Evolutionary conservation across 2,329 filamentous ascomycete species (phyloP).

Genomic region (Fusarium domesticum): DNA sequence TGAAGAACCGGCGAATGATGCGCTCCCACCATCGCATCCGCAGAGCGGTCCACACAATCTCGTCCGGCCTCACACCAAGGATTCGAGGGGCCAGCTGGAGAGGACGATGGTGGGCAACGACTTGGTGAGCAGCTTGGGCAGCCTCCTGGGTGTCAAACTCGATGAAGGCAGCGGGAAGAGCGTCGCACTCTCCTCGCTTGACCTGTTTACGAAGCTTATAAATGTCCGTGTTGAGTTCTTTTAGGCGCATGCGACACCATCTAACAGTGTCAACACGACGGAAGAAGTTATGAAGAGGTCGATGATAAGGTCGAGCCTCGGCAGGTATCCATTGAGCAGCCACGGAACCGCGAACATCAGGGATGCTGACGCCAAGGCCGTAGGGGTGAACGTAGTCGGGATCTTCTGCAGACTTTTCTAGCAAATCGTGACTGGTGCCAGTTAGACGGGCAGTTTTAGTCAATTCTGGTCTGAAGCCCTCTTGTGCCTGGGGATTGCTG

Average conservation of each 20-base stretch:
- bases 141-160: constrained; percentile 81
- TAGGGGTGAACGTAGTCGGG: constrained; percentile 38
- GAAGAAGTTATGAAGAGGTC: constrained; percentile 64
- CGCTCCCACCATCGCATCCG: constrained; percentile 84
- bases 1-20: constrained; percentile 66
- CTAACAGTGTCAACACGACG: constrained; percentile 94
- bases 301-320: constrained; percentile 73
- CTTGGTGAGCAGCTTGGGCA: constrained; percentile 84
- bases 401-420: constrained; percentile 28
- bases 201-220: constrained; percentile 71
- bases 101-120: constrained; percentile 80
- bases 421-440: constrained; percentile 4
- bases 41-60: constrained; percentile 86
- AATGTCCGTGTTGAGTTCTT: constrained; percentile 40
- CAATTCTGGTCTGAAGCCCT: constrained; percentile 13
- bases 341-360: constrained; percentile 48
- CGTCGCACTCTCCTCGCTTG: constrained; percentile 65
- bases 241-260: constrained; percentile 65
- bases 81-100: constrained; percentile 84
- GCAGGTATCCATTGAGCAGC: constrained; percentile 71
- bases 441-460: constrained; percentile 10
- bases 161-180: constrained; percentile 79
- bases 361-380: constrained; percentile 34
- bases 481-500: constrained; percentile 1
- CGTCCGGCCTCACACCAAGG: constrained; percentile 75